Conservation (phyloP, 176 grass and related monocot genomes). For the Elymus sibiricus region DNA sequence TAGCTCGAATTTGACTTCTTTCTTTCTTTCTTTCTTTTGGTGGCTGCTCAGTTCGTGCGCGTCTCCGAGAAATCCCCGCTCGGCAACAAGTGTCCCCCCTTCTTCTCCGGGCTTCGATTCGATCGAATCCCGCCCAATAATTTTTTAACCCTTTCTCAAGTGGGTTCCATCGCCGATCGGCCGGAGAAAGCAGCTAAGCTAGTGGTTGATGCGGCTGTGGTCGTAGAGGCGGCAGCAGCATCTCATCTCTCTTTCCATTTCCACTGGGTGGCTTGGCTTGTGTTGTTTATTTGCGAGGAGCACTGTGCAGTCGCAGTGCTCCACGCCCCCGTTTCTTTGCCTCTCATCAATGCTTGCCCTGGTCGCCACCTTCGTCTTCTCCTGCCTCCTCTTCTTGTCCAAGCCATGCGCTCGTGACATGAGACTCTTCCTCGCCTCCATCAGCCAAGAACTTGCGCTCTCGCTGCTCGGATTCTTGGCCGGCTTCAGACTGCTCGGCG, state of each 20-base stretch:
- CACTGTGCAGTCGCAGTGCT: conserved; percentile 32
- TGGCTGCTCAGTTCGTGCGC: neutral
- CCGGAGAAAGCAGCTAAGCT: neutral
- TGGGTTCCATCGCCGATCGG: conserved; percentile 62
- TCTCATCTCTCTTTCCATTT: neutral
- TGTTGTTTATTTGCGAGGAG: conserved; percentile 37
- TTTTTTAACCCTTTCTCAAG: conserved; percentile 27
- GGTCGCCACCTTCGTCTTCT: conserved; percentile 54
- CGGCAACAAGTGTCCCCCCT: neutral
- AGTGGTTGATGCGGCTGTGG: conserved; percentile 40
- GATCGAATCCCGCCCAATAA: conserved; percentile 55
- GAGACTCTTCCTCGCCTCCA: conserved; percentile 57
- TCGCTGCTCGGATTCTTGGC: conserved; percentile 38
- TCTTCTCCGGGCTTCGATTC: conserved; percentile 51
- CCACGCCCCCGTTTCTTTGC: neutral
- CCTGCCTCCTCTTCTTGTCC: conserved; percentile 56
- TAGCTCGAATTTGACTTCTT: conserved; percentile 20
- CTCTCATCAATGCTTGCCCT: conserved; percentile 71
- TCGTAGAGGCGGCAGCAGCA: conserved; percentile 20
- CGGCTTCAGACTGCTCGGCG: conserved; percentile 26
- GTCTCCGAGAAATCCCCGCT: neutral
- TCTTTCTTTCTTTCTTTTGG: neutral
- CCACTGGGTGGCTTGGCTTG: neutral
- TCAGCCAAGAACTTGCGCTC: conserved; percentile 49
- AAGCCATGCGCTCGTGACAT: conserved; percentile 72